Base-by-base conservation (phyloP, 73 alveolate genomes). In the Paramecium bursaria region DNA sequence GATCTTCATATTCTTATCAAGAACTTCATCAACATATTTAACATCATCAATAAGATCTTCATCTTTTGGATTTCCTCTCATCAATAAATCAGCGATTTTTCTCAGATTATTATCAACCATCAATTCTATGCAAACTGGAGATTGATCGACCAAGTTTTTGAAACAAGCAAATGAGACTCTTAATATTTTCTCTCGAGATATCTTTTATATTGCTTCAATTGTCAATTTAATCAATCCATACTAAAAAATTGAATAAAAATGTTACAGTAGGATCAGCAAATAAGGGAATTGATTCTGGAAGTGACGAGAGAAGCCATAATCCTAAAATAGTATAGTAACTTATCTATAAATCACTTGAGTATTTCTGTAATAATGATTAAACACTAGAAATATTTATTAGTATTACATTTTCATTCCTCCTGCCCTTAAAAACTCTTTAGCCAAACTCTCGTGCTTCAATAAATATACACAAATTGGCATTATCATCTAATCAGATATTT, bases 91-190 rank as follows among this genome's bases (percentile, higher is more conserved):
- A 29, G 50, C 74, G 22, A 77, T 80, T 47, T 77, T 77, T 46
- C 50, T 60, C 53, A 77, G 53, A 29, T 73, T 80, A 52, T 77
- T 31, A 26, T 77, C 88, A 29, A 77, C 88, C 74, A 77, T 50
- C 5, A 53, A 47, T 77, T 77, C 88, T 52, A 77, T 77, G 49
- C 88, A 35, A 30, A 35, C 29, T n/a, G 47, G 31, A 48, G 46
- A 35, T 14, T 25, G 46, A 54, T 60, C 57, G 27, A 77, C 74
- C 11, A 53, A 30, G 50, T 76, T 52, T 23, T 77, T 77, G 73
- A 53, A 77, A 44, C 88, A 77, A 42, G 82, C 88, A 53, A 77
- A 77, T 2, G 88, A 60, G n/a, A 77, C 88, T 77, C 88, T 77
- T 3, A 77, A 48, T 0, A 77, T 47, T 73, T 77, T 77, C 27